phyloP scores from a whole-genome alignment of 129 eudicot species.

The Flaveria ramosissima region DNA sequence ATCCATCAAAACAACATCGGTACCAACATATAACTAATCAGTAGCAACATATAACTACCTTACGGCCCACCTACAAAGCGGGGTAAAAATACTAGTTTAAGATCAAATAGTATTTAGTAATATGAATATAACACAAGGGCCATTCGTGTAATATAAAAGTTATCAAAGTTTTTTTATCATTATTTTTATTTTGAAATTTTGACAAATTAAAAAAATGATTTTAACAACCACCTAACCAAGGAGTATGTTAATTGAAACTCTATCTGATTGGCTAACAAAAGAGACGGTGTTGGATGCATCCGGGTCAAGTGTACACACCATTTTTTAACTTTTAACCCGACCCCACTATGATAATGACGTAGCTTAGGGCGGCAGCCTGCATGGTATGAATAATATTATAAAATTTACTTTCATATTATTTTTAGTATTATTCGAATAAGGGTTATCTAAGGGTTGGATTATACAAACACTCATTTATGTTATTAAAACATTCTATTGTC shows the following conservation, averaged over 20 bases:
- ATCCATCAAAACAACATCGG: no score
- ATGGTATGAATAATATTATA: background rate
- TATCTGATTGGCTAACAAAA: background rate
- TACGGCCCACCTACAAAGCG: no score
- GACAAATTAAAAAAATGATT: background rate
- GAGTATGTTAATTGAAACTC: background rate
- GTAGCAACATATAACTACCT: no score
- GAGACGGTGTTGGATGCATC: background rate
- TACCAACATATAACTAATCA: no score
- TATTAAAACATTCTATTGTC: no score
- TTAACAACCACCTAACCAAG: background rate
- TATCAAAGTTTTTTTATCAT: no score
- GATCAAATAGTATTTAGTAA: no score
- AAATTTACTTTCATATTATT: background rate
- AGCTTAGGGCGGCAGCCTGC: constrained; percentile 14
- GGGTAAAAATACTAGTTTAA: no score
- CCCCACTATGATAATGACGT: background rate
- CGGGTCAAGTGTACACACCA: constrained; percentile 14
- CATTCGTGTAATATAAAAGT: no score
- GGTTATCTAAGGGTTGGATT: background rate
- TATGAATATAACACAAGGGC: no score
- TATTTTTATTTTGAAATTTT: no score
- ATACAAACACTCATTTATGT: no score
- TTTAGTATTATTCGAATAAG: background rate
- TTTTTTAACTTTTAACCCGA: constrained; percentile 16